Evolutionary conservation across 2,329 filamentous ascomycete species (phyloP).

Genomic region (Metarhizium album): DNA sequence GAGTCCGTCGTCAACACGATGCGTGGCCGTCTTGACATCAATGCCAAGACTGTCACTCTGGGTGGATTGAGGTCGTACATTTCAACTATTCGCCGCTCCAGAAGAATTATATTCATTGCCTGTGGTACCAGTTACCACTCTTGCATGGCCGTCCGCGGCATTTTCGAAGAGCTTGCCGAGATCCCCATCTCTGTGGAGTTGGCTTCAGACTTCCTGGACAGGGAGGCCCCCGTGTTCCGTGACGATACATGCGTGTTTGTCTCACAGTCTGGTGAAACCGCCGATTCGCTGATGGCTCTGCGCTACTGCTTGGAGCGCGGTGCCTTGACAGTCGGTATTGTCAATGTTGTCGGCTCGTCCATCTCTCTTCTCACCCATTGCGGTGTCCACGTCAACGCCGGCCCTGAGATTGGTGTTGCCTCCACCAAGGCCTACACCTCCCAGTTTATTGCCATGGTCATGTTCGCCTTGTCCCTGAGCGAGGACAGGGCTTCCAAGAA

Average conservation of each 20-base stretch:
- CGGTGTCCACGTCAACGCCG: slow-evolving; percentile 98
- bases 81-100: slow-evolving; percentile 88
- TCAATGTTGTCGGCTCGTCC: slow-evolving; percentile 96
- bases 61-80: slow-evolving; percentile 96
- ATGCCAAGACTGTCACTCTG: slow-evolving; percentile 89
- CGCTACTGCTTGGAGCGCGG: slow-evolving; percentile 97
- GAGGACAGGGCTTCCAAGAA: slow-evolving; percentile 95
- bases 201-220: slow-evolving; percentile 95
- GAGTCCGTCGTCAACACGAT: slow-evolving; percentile 99
- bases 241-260: slow-evolving; percentile 99
- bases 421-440: slow-evolving; percentile 99
- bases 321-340: slow-evolving; percentile 92
- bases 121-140: slow-evolving; percentile 98
- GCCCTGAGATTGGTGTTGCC: slow-evolving; percentile 95
- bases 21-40: slow-evolving; percentile 91
- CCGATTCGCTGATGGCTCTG: slow-evolving; percentile 92
- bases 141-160: slow-evolving; percentile 97
- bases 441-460: slow-evolving; percentile 99
- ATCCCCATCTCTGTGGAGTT: slow-evolving; percentile 96
- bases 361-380: slow-evolving; percentile 99
- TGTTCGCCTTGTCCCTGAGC: slow-evolving; percentile 93
- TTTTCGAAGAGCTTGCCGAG: slow-evolving; percentile 95
- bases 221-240: slow-evolving; percentile 95
- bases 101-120: slow-evolving; percentile 96
- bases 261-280: slow-evolving; percentile 96